These are phyloP conservation scores for Aegilops bicornis DNA, from an alignment of 176 grass and related monocot species.

Conservation along the genomic window DNA sequence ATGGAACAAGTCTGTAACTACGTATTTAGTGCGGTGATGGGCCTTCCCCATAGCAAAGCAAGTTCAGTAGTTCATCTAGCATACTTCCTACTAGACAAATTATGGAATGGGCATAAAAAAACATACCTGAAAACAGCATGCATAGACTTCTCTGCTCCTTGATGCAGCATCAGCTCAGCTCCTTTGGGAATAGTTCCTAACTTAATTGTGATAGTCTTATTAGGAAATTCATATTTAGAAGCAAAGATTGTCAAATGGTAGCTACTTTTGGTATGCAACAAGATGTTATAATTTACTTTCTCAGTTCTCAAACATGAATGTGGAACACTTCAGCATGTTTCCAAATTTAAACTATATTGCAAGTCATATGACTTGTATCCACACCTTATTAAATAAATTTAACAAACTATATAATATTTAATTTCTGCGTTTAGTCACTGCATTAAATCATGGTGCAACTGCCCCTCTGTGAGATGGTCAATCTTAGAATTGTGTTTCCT, in stretches of 20 bases:
- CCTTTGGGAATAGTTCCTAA: conserved; percentile 65
- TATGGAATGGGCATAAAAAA: background rate
- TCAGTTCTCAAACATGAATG: background rate
- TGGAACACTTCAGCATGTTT: background rate
- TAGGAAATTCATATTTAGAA: conserved; percentile 14
- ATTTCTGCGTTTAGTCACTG: no score
- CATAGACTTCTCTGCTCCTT: conserved; percentile 99
- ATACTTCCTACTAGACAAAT: background rate
- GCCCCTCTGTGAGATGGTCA: no score
- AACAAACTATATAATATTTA: no score
- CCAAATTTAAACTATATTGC: background rate
- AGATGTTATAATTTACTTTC: background rate
- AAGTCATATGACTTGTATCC: background rate
- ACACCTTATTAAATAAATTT: background rate
- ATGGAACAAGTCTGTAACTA: conserved; percentile 5
- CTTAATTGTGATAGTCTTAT: conserved; percentile 5
- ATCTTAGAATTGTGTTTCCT: no score
- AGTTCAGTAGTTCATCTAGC: conserved; percentile 3
- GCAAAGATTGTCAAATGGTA: conserved; percentile 3
- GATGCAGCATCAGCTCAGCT: conserved; percentile 83
- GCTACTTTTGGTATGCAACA: background rate
- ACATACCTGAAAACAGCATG: conserved; percentile 87
- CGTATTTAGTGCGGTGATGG: no score
- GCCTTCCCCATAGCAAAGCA: background rate
- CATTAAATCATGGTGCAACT: no score